Evolutionary conservation across 306 rosid genomes (phyloP).

Genomic region (Inga oerstediana): DNA sequence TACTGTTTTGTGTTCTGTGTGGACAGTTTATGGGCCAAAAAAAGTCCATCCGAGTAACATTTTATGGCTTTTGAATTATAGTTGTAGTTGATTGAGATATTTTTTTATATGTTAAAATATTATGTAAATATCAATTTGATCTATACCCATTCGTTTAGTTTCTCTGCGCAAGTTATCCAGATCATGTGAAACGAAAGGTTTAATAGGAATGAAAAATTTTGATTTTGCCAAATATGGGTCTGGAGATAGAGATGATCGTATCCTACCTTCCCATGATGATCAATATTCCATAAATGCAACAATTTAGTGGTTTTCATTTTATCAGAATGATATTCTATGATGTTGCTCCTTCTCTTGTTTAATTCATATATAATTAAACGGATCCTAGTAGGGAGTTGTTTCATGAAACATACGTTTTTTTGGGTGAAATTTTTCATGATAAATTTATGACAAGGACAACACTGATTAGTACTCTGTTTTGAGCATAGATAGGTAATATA

Average conservation of each 20-base stretch:
- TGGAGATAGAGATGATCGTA: neutral
- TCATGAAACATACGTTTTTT: neutral
- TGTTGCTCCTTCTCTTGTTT: conserved; percentile 7
- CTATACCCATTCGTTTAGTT: neutral
- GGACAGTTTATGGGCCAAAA: neutral
- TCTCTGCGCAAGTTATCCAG: neutral
- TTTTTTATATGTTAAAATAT: neutral
- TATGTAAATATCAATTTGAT: neutral
- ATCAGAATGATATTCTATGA: neutral
- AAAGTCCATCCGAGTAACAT: neutral
- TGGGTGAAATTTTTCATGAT: neutral
- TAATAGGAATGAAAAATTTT: neutral
- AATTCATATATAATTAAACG: neutral
- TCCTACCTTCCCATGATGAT: neutral
- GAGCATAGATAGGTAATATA: neutral
- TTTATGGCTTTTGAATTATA: neutral
- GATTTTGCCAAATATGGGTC: neutral
- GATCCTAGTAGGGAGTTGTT: neutral
- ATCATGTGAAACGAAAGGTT: neutral
- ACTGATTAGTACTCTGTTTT: neutral
- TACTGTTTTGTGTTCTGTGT: neutral
- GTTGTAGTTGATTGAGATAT: neutral
- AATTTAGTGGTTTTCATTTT: neutral
- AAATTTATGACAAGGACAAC: conserved; percentile 7
- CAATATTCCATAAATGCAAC: neutral